A percentile compares a stretch with the other conserved stretches of the same genome.
Evolutionary conservation across 495 filamentous ascomycete genomes (phyloP).

Genomic region (Tirmania nivea): DNA sequence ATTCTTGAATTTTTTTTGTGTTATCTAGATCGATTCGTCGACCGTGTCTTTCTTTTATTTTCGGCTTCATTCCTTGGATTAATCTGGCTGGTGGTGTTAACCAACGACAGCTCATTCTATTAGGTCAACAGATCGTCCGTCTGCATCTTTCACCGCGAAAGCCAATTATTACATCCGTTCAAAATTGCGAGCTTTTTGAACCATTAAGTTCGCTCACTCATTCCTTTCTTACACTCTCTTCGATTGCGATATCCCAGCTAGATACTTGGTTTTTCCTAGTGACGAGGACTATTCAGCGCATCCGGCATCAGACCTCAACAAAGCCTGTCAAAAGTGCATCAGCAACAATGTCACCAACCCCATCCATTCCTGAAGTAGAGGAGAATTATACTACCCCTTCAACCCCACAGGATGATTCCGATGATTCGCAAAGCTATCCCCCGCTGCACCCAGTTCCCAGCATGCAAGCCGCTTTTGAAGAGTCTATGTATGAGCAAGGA

Average conservation of each 20-base stretch:
- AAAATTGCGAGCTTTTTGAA: neutral
- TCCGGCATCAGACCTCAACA: neutral
- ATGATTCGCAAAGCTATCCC: neutral
- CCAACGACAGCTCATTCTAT: too few relatives aligned
- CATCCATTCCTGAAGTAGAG: neutral
- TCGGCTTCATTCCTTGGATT: neutral
- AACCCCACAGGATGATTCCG: neutral
- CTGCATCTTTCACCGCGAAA: neutral
- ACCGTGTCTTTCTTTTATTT: neutral
- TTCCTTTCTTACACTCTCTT: neutral
- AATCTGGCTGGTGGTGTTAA: neutral
- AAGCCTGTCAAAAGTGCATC: neutral
- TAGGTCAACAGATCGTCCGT: neutral
- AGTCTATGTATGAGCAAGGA: conserved; percentile 55
- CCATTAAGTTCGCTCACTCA: neutral
- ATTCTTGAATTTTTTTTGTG: neutral
- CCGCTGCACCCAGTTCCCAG: conserved; percentile 48
- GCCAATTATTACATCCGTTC: neutral
- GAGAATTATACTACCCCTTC: neutral
- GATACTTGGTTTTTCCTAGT: neutral
- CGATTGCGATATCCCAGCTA: neutral
- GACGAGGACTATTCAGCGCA: neutral
- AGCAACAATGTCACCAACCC: neutral
- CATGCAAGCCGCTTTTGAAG: conserved; percentile 83
- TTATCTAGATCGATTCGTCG: neutral